These are phyloP conservation scores for thale cress (Arabidopsis thaliana) DNA, from an alignment of 345 rosid species.

Conservation along the genomic window DNA sequence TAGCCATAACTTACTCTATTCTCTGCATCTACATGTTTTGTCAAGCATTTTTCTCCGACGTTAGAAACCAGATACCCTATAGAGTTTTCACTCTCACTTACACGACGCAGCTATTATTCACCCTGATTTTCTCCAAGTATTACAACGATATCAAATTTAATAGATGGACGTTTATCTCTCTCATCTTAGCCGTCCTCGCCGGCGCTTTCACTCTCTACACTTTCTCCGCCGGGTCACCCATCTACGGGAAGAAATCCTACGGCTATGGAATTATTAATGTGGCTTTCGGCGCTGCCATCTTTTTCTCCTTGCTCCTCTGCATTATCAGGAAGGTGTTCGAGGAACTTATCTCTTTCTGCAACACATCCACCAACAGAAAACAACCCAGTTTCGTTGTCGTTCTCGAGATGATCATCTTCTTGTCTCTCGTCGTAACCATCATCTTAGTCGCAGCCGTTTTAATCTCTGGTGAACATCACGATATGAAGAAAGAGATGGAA, in stretches of 20 bases:
- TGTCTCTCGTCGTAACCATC: background rate
- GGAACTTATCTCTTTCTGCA: background rate
- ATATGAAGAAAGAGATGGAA: background rate
- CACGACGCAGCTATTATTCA: slow-evolving; percentile 23
- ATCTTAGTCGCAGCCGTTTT: background rate
- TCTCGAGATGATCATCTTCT: slow-evolving; percentile 1
- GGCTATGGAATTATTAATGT: background rate
- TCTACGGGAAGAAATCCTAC: background rate
- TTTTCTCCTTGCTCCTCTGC: slow-evolving; percentile 6
- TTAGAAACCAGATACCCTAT: background rate
- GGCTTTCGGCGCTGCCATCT: background rate
- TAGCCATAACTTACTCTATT: background rate
- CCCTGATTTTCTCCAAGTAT: background rate
- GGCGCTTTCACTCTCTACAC: slow-evolving; percentile 47
- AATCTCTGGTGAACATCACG: background rate
- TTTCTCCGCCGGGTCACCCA: slow-evolving; percentile 16
- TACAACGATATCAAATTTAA: background rate
- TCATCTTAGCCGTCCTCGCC: slow-evolving; percentile 34
- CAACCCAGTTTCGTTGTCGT: slow-evolving; percentile 8
- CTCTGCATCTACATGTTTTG: background rate
- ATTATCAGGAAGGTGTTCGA: background rate
- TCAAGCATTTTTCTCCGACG: background rate
- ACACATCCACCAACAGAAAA: background rate
- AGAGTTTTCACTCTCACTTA: slow-evolving; percentile 30
- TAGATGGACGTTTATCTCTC: slow-evolving; percentile 23